Conservation (phyloP, 805 yeast genomes). For the Wickerhamiella hasegawae region DNA sequence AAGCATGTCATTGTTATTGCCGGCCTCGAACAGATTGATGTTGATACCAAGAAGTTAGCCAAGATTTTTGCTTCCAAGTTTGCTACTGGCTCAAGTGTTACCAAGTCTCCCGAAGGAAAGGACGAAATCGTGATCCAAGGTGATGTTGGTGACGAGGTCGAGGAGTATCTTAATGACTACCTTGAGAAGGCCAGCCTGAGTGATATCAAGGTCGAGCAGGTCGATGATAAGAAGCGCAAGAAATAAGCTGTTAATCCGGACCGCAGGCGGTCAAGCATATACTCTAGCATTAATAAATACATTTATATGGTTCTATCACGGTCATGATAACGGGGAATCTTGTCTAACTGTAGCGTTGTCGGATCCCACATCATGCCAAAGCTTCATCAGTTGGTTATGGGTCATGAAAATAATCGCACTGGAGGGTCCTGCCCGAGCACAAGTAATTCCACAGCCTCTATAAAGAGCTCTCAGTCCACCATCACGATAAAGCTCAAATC, state of each 20-base stretch:
- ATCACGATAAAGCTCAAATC: constrained; percentile 25
- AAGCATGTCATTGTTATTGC: constrained; percentile 75
- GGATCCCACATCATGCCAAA: not conserved
- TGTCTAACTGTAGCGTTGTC: not conserved
- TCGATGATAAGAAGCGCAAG: constrained; percentile 68
- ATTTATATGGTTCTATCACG: too few species aligned
- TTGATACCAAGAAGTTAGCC: constrained; percentile 79
- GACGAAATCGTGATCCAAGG: constrained; percentile 90
- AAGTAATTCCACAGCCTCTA: constrained; percentile 71
- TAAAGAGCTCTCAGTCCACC: constrained; percentile 64
- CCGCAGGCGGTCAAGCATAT: too few species aligned
- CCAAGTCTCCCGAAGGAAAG: constrained; percentile 78
- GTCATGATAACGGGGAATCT: too few species aligned
- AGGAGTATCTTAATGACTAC: constrained; percentile 50
- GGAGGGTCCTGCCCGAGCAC: constrained; percentile 73
- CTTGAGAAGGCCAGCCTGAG: constrained; percentile 68
- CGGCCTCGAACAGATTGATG: constrained; percentile 76
- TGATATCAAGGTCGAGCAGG: constrained; percentile 77
- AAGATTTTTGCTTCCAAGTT: constrained; percentile 86
- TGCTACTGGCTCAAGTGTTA: constrained; percentile 90
- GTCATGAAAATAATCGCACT: constrained; percentile 73
- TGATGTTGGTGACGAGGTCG: constrained; percentile 86
- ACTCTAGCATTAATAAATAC: too few species aligned
- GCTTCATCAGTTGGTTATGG: constrained; percentile 34
- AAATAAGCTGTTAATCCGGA: too few species aligned